Base-by-base conservation (phyloP, 305 asterid species). In the Stenogyne calaminthoides region DNA sequence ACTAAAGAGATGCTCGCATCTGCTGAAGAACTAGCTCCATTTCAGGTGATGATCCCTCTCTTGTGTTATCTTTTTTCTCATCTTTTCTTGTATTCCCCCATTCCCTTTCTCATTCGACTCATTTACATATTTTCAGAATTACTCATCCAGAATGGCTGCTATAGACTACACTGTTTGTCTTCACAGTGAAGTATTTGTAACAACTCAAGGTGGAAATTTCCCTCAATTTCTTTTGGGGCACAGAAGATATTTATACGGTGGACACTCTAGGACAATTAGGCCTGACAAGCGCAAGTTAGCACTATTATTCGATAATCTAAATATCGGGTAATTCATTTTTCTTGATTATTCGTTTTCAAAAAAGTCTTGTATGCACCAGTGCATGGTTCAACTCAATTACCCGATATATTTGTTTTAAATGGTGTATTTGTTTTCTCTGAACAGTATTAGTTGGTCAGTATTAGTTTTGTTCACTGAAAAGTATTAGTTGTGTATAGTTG, bases 81-180 rank as follows among this genome's bases (percentile, higher is more conserved):
- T 64, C 61, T 62, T 20, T 3, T 55, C 52, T 19, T 16, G 12
- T 40, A 25, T 74, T 58, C 49, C 60, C 34, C 52, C 42, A 20
- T 52, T 60, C 70, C 16, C 67, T 5, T 47, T 69, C 72, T 71
- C 32, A 72, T 80, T 65, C 82, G 80, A 75, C 83, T 76, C 47
- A 60, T 59, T 71, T 72, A 64, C 76, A 82, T 63, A 74, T 81
- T 81, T 76, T 67, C 86, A 94, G 99, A 92, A 92, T 72, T 92
- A 87, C 84, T 94, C 99, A 47, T 92, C 99, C 74, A 85, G 98
- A 87, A 86, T 95, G 98, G 99, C 99, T 88, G 99, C 99, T 22
- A 83, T 95, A 82, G 99, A 95, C 83, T 95, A 95, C 82, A 90
- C 98, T 9, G 97, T 95, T 76, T 90, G 99, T 86, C 98, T 95